phyloP scores from a whole-genome alignment of 257 asterid genomes.

The Scutellaria galericulata region DNA sequence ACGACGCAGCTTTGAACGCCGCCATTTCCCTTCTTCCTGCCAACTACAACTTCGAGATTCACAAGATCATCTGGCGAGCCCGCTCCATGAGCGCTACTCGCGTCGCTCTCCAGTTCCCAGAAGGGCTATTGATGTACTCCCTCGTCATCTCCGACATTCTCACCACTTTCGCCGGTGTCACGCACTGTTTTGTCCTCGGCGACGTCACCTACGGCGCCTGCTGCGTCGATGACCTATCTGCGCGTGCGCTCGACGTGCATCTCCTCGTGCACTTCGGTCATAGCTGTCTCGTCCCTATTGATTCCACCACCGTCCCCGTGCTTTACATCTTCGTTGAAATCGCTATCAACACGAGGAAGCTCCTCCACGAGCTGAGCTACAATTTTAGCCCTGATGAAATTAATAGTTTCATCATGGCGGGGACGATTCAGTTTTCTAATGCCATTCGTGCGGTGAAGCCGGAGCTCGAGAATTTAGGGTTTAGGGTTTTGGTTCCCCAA shows the following conservation, averaged over 20 bases:
- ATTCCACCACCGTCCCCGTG: constrained; percentile 73
- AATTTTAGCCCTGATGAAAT: constrained; percentile 58
- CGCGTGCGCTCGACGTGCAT: constrained; percentile 82
- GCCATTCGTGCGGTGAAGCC: constrained; percentile 89
- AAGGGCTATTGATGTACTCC: constrained; percentile 86
- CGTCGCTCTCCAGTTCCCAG: constrained; percentile 94
- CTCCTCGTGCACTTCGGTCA: constrained; percentile 93
- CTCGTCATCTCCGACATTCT: constrained; percentile 88
- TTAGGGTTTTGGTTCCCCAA: constrained; percentile 82
- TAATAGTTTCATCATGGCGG: constrained; percentile 72
- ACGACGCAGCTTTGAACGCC: constrained; percentile 80
- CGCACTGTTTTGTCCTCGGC: constrained; percentile 85
- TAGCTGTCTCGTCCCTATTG: constrained; percentile 91
- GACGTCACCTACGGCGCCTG: constrained; percentile 99
- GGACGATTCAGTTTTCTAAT: constrained; percentile 81
- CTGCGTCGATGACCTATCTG: constrained; percentile 93
- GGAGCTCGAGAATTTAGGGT: constrained; percentile 80
- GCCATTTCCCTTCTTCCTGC: constrained; percentile 84
- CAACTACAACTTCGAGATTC: constrained; percentile 94
- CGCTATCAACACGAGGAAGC: constrained; percentile 57
- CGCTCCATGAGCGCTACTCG: constrained; percentile 69
- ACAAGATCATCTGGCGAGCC: constrained; percentile 84
- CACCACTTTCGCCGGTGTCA: constrained; percentile 72
- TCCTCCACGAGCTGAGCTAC: constrained; percentile 60
- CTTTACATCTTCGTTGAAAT: constrained; percentile 89